Evolutionary conservation across 805 yeast species (phyloP).

Genomic region (Teunomyces barrocoloradensis): DNA sequence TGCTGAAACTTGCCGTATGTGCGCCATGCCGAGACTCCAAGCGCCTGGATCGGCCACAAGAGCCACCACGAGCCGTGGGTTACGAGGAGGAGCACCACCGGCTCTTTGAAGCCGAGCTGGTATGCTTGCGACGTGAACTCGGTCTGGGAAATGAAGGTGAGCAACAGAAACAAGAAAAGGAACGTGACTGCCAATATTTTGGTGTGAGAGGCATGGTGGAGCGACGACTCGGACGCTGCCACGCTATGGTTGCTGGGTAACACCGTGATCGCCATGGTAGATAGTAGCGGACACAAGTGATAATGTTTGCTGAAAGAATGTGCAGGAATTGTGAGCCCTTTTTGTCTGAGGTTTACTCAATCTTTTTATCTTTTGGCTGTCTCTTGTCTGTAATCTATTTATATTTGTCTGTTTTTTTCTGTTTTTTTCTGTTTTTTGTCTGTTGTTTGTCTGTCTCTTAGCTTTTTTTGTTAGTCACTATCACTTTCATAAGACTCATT

Average conservation of each 20-base stretch:
- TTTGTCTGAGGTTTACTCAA: no score
- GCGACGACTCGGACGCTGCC: conserved; percentile 19
- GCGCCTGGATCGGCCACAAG: conserved; percentile 68
- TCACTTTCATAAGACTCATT: conserved; percentile 29
- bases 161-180: conserved; percentile 34
- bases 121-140: conserved; percentile 75
- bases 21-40: conserved; percentile 47
- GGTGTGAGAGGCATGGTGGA: conserved; percentile 29
- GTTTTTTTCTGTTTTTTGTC: not conserved
- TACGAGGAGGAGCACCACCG: conserved; percentile 58
- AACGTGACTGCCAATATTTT: conserved; percentile 34
- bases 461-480: conserved; percentile 41
- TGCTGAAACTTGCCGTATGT: conserved; percentile 28
- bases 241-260: conserved; percentile 21
- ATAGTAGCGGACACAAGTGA: not conserved
- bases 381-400: no score
- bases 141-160: conserved; percentile 74
- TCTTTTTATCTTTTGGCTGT: not conserved
- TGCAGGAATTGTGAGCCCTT: not conserved
- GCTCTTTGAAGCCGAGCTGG: conserved; percentile 58
- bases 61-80: conserved; percentile 81
- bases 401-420: no score
- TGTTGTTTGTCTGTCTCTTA: no score
- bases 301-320: not conserved
- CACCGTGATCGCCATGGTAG: conserved; percentile 34